Evolutionary conservation across 805 yeast genomes (phyloP).

Genomic region (Cyberlindnera mycetangii): DNA sequence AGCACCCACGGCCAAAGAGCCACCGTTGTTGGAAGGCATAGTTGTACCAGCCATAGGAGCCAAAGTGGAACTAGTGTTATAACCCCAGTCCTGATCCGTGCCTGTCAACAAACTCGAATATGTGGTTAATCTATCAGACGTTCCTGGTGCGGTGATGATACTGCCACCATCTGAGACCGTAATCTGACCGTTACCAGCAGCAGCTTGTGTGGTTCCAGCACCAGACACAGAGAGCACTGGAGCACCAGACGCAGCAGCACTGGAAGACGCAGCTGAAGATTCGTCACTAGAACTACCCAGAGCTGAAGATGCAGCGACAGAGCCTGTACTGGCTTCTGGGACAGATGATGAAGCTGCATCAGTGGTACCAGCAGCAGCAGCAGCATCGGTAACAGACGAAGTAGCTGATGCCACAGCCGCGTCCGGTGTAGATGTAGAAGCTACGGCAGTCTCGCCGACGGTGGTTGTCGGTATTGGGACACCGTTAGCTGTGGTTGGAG

Average conservation of each 20-base stretch:
- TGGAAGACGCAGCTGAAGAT: background rate
- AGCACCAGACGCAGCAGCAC: background rate
- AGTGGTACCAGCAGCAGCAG: background rate
- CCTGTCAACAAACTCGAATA: conserved; percentile 5
- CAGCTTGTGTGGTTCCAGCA: background rate
- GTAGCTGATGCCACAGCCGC: background rate
- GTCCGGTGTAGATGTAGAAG: background rate
- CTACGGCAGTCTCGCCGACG: conserved; percentile 5
- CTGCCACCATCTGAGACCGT: conserved; percentile 9
- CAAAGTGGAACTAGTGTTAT: conserved; percentile 7
- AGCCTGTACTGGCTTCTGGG: background rate
- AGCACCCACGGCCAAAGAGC: conserved; percentile 1
- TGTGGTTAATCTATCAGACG: conserved; percentile 6
- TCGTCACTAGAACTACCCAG: background rate
- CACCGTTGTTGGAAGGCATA: conserved; percentile 6
- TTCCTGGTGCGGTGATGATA: conserved; percentile 2
- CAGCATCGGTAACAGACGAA: background rate
- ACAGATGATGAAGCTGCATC: background rate
- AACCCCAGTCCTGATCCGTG: conserved; percentile 13
- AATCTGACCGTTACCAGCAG: conserved; percentile 12
- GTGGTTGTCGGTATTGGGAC: conserved; percentile 18
- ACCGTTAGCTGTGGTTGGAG: conserved; percentile 5
- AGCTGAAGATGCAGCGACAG: background rate
- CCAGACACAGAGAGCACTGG: background rate
- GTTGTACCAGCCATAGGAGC: conserved; percentile 16